Evolutionary conservation across 2,329 filamentous ascomycete species (phyloP), one percentile per base, ranked within the genome.

Genomic region (Apiospora phragmitis): DNA sequence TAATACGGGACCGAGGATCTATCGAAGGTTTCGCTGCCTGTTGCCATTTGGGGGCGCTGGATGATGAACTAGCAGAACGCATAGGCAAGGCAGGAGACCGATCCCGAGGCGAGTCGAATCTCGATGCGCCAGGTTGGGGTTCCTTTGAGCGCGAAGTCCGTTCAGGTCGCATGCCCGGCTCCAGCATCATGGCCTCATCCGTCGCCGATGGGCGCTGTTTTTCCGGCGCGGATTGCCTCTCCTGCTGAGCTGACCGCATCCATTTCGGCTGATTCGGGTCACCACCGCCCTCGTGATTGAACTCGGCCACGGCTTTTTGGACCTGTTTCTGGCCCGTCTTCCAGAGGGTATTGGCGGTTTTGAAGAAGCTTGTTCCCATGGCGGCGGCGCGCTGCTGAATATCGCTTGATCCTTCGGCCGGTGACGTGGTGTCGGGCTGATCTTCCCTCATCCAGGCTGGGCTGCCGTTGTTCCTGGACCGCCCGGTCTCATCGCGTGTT

Each of bases 341-440:
- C 96, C 96, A 99, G 0, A 98, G 83, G 0, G 94, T 95, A 75
- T 97, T 97, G 1, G 96, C 96, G 3, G 95, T 96, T 80, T 99
- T 99, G 80, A 98, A 91, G 16, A 99, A 82, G 72, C 88, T 97
- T 62, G 85, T 94, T 0, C 96, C 93, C 77, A 98, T 87, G 43
- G 95, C 92, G 7, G 94, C 90, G 2, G 95, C 95, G 59, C 92
- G 88, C 77, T 95, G 94, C 21, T 93, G 86, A 70, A 97, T 86
- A 76, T 98, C 95, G 69, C 86, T 90, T 1, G 94, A 93, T 9
- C 80, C 84, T 59, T 82, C 82, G 12, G 85, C 85, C 4, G 88
- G 88, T 1, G 90, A 90, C 71, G 84, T 82, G 71, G 83, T 88
- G 68, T 83, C 71, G 24, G 47, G 80, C 21, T 79, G 79, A 41